A percentile compares a stretch with the other conserved stretches of the same genome.
Evolutionary conservation across 768 basidiomycete species (phyloP).

Genomic region (Auricularia heimuer): DNA sequence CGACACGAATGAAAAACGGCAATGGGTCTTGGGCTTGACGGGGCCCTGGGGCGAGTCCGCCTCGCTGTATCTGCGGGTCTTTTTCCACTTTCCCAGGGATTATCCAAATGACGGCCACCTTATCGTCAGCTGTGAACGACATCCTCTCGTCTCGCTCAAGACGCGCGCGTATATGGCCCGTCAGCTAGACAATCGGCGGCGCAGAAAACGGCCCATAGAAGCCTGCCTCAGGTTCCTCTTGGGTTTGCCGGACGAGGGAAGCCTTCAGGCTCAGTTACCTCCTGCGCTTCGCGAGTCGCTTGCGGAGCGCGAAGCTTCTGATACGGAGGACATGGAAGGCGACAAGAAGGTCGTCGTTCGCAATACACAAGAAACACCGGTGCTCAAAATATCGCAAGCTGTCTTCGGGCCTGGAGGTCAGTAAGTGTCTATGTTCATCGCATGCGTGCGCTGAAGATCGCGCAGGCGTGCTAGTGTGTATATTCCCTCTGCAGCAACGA

Average conservation of each 20-base stretch:
- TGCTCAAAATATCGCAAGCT: constrained; percentile 79
- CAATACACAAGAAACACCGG: constrained; percentile 24
- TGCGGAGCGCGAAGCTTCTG: constrained; percentile 49
- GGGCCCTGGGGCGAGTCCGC: constrained; percentile 87
- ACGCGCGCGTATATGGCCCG: constrained; percentile 72
- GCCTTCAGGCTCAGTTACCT: constrained; percentile 27
- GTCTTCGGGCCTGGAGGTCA: constrained; percentile 82
- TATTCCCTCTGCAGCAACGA: constrained; percentile 69
- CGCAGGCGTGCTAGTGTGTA: constrained; percentile 78
- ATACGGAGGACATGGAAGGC: constrained; percentile 26
- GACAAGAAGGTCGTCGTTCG: constrained; percentile 53
- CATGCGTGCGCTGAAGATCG: not conserved
- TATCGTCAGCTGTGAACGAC: constrained; percentile 73
- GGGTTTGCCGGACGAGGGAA: constrained; percentile 53
- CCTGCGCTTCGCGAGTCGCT: constrained; percentile 40
- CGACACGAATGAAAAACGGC: constrained; percentile 36
- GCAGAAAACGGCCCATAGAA: constrained; percentile 74
- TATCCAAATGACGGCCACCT: constrained; percentile 66
- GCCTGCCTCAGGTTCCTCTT: constrained; percentile 74
- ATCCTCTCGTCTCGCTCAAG: constrained; percentile 66
- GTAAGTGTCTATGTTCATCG: constrained; percentile 8
- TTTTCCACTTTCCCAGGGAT: constrained; percentile 78
- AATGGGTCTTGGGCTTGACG: constrained; percentile 76
- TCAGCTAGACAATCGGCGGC: constrained; percentile 60
- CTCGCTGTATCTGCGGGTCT: constrained; percentile 77